Percentiles rank a stretch among this genome's conserved stretches.
These are phyloP conservation scores for Exophiala mesophila DNA, from an alignment of 2,329 filamentous ascomycete species.

Conservation along the genomic window DNA sequence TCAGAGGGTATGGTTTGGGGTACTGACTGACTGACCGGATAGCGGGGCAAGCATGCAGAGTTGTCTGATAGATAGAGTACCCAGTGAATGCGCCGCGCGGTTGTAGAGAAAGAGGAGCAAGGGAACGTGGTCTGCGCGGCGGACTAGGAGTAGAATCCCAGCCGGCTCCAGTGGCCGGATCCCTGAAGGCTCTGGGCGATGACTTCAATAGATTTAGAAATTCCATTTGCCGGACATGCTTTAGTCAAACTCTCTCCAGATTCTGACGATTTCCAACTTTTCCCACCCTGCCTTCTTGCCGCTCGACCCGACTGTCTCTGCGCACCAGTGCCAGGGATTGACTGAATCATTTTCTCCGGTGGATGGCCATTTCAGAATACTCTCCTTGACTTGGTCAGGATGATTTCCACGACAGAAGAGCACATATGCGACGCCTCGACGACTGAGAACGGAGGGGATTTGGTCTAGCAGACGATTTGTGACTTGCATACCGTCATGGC, in stretches of 20 bases:
- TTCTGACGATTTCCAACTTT: conserved; percentile 80
- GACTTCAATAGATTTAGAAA: too few species aligned
- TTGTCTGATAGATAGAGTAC: too few species aligned
- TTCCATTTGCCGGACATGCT: too few species aligned
- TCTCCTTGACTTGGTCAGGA: conserved; percentile 66
- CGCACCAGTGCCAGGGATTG: conserved; percentile 56
- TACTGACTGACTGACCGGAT: conserved; percentile 13
- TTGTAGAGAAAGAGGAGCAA: too few species aligned
- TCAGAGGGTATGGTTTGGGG: conserved; percentile 53
- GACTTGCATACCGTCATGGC: conserved; percentile 86
- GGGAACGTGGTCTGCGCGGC: too few species aligned
- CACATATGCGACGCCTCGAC: conserved; percentile 77
- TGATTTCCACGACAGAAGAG: conserved; percentile 87
- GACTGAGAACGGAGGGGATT: conserved; percentile 60
- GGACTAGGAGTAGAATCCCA: too few species aligned
- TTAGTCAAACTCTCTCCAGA: conserved; percentile 56
- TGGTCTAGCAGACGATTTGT: conserved; percentile 72
- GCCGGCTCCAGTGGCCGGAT: too few species aligned
- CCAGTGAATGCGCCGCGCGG: too few species aligned
- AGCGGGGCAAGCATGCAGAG: too few species aligned
- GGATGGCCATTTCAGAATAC: conserved; percentile 54
- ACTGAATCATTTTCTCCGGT: conserved; percentile 19
- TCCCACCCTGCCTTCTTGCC: conserved; percentile 92
- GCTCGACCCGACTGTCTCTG: conserved; percentile 72
- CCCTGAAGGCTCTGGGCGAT: too few species aligned